Evolutionary conservation across 441 rosid species (phyloP), one percentile per base, ranked within the genome.

Genomic region (Jatropha multifida): DNA sequence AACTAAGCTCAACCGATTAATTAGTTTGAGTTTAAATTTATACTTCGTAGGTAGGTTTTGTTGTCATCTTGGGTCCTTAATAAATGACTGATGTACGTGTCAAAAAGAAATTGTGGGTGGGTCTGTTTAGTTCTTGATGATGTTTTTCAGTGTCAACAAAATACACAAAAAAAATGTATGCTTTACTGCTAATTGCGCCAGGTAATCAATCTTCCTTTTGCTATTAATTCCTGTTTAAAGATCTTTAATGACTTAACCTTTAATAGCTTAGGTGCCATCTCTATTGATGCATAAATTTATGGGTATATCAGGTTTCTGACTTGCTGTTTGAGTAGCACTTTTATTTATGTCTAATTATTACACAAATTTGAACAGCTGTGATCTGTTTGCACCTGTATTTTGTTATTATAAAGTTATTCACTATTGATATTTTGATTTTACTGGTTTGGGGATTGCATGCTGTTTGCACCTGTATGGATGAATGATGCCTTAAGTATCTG

Each of bases 201-300:
- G 5, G 4, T 52, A 52, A 10, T 32, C 58, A 52, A 51, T 18
- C 12, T 44, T 13, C 10, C n/a, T 44, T 54, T 20, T 64, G 49
- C 13, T 40, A 40, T 38, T 51, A 62, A 71, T 58, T 56, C 20
- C 38, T 41, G 13, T 71, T 7, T 56, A 11, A 58, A 71, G 20
- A 32, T 37, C 32, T 32, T 63, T 38, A 37, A 63, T 10, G 38
- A 3, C 38, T 51, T 20, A 11, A 32, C 46, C 56, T 49, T 62
- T 73, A 51, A 11, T 48, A 6, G 62, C 38, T 49, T 55, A 4
- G 52, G 40, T 27, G 18, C 73, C 26, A n/a, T 3, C 61, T 11
- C 54, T 54, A 18, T 70, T n/a, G 65, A 58, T 72, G 65, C 74
- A 18, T 42, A 46, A 46, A 44, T 59, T 4, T 26, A 58, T 6